Base-by-base conservation (phyloP, 371 early-diverging fungal genomes). In the Phascolomyces articulosus region DNA sequence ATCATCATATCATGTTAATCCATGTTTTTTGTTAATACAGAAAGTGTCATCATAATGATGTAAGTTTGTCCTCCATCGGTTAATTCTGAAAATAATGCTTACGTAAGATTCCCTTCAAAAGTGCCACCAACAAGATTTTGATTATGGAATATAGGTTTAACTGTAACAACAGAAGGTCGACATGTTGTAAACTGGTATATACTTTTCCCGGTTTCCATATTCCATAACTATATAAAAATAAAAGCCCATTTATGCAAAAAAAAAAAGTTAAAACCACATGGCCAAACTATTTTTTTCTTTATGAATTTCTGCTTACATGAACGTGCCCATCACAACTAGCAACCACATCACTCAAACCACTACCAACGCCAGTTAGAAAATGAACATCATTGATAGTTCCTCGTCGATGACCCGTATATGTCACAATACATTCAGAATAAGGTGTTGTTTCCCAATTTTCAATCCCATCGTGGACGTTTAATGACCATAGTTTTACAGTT, bases 401-500 rank as follows among this genome's bases (percentile, higher is more conserved):
- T 26, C 87, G 74, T 44, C 80, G 75, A 69, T 89, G 89, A 0
- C 86, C 87, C 23, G 80, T 84, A 63, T 89, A 89, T 0, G 87
- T 84, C 41, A 83, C 70, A n/a, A 85, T 40, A 28, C 85, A 79
- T 56, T 87, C 87, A 2, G 86, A 84, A 49, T 75, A 86, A 1
- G 87, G 80, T 58, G 83, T 76, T 0, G 69, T 76, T 40, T 81
- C 80, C 67, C 85, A 84, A 38, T 84, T 77, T 49, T 89, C 89
- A 48, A 89, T 86, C 0, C 84, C 84, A 20, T 80, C 75, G 62
- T 87, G 87, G 1, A 86, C 81, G 67, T 89, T 86, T 51, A 90
- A 63, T 3, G 88, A 86, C 90, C 90, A 90, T n/a, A 89, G 65
- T 55, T 88, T 89, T 16, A 89, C 87, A 0, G 87, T 89, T n/a